Evolutionary conservation across 495 filamentous ascomycete species (phyloP).

Genomic region (Neurospora sp.): DNA sequence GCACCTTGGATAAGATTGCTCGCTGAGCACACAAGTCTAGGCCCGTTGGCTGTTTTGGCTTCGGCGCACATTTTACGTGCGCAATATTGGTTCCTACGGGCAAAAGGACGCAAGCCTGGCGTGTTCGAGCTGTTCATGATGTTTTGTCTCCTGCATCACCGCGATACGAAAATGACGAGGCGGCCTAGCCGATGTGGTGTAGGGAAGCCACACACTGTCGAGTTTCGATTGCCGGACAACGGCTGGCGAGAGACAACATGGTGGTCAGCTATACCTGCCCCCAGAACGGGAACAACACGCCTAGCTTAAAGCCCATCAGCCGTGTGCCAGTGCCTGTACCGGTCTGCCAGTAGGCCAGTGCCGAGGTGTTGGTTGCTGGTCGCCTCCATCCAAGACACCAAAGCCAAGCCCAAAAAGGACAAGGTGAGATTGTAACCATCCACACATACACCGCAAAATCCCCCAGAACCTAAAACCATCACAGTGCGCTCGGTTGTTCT

Average conservation of each 20-base stretch:
- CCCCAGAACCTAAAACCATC: neutral
- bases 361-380: neutral
- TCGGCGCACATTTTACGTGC: neutral
- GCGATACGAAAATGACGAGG: neutral
- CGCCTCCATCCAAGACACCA: neutral
- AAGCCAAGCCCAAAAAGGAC: neutral
- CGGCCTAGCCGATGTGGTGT: neutral
- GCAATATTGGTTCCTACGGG: neutral
- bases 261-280: neutral
- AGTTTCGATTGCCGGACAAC: neutral
- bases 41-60: neutral
- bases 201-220: neutral
- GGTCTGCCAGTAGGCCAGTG: neutral
- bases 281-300: neutral
- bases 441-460: neutral
- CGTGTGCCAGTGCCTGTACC: neutral
- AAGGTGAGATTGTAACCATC: neutral
- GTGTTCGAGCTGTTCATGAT: neutral
- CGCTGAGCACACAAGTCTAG: conserved; percentile 8
- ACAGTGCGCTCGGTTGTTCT: neutral
- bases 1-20: conserved; percentile 25
- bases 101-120: neutral
- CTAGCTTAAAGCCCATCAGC: neutral
- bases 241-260: neutral
- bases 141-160: neutral